phyloP scores from a whole-genome alignment of 176 grass and related monocot genomes.

The Carex scoparia region DNA sequence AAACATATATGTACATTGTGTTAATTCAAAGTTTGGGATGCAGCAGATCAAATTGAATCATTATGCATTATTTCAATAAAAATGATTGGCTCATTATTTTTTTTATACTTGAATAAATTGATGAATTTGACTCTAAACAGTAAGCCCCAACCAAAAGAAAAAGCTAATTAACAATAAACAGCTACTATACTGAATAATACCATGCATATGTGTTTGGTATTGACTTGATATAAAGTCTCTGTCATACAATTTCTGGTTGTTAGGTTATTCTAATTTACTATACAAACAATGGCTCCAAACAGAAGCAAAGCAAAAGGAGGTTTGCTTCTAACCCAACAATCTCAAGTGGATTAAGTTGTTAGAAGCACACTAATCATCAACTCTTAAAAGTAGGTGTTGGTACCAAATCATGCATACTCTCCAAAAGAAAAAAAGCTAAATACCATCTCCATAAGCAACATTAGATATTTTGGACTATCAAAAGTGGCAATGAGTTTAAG shows the following conservation, averaged over 20 bases:
- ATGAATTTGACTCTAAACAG: not conserved
- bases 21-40: no score
- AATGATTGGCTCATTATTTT: not conserved
- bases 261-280: not conserved
- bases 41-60: no score
- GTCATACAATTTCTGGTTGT: not conserved
- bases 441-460: not conserved
- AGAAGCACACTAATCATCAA: conserved; percentile 9
- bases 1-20: no score
- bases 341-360: conserved; percentile 10
- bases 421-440: not conserved
- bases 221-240: not conserved
- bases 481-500: not conserved
- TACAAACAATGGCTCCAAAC: not conserved
- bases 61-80: not conserved
- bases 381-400: not conserved
- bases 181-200: not conserved
- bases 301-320: conserved; percentile 6
- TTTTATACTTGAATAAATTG: not conserved
- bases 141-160: conserved; percentile 4
- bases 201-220: not conserved
- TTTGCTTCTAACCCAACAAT: conserved; percentile 14
- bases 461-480: not conserved
- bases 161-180: not conserved
- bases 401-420: not conserved